These are phyloP conservation scores for Globisporangium uncinulatum DNA, from an alignment of 352 stramenopile genomes.

Conservation along the genomic window DNA sequence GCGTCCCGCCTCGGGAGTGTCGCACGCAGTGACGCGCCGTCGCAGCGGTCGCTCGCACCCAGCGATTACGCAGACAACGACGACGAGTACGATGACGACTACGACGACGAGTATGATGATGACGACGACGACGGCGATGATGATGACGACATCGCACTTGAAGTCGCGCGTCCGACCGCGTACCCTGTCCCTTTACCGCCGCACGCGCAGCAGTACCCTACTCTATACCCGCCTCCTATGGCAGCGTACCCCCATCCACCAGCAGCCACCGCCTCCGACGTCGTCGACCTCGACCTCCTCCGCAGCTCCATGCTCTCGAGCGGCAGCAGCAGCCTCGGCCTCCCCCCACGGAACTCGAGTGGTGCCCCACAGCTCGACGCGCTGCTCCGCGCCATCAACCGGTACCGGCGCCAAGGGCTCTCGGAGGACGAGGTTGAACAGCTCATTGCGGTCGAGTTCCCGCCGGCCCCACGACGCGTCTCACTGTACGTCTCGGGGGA, in stretches of 20 bases:
- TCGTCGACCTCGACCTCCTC: slow-evolving; percentile 13
- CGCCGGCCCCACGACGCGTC: slow-evolving; percentile 27
- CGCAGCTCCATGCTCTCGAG: slow-evolving; percentile 46
- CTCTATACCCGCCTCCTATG: too few relatives aligned
- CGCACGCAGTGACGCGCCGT: slow-evolving; percentile 10
- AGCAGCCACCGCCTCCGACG: background rate
- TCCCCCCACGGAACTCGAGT: slow-evolving; percentile 51
- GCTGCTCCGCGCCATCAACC: slow-evolving; percentile 54
- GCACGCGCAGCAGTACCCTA: background rate
- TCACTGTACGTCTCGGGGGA: slow-evolving; percentile 3
- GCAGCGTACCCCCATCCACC: background rate
- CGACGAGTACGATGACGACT: slow-evolving; percentile 11
- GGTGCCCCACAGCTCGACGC: slow-evolving; percentile 55
- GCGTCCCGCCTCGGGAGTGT: slow-evolving; percentile 30
- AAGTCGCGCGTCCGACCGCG: slow-evolving; percentile 52
- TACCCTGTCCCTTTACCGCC: background rate
- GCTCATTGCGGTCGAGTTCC: slow-evolving; percentile 61
- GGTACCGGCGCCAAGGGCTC: slow-evolving; percentile 48
- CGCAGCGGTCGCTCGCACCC: slow-evolving; percentile 6
- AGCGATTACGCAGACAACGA: slow-evolving; percentile 16
- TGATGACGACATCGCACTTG: slow-evolving; percentile 70
- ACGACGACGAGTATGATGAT: slow-evolving; percentile 3
- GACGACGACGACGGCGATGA: slow-evolving; percentile 43
- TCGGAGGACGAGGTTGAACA: slow-evolving; percentile 62
- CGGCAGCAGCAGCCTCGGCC: slow-evolving; percentile 47